Evolutionary conservation across 768 basidiomycete genomes (phyloP), one percentile per base, ranked within the genome.

Genomic region (Leccinellum albellum): DNA sequence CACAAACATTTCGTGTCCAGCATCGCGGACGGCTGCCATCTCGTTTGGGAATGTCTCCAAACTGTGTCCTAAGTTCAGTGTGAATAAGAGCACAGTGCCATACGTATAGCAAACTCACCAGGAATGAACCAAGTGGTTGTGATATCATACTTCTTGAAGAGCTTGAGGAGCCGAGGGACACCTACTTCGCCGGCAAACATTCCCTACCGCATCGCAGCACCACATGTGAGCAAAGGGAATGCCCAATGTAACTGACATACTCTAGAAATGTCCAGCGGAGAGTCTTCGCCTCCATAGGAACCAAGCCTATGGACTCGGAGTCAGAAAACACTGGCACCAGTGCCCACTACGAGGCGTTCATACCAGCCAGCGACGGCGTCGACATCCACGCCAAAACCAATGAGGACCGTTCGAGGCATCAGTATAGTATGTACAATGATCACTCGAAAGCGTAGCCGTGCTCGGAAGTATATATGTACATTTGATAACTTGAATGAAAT

Each of bases 151-250:
- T 88, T 89, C 31, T 78, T 74, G 72, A 90, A 89, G 21, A 89
- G 70, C 70, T 87, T 88, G 61, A 90, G 74, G 8, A 90, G 75
- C 14, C 88, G 81, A 6, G 82, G 83, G 0, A 79, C 75, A 3
- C 89, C 88, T 28, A 91, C 86, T 66, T 89, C 87, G 17, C 88
- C 89, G 0, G 89, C 86, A 62, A 81, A 90, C 75, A 88, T 81
- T 8, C 88, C 87, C 80, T 76, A 44, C 2, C 23, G n/a, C n/a
- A 46, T 24, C 52, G 33, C 17, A 20, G 17, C 14, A 23, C 21
- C 10, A 15, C 4, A 37, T 45, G 55, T 44, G 48, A 50, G 48
- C 20, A 15, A 33, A 17, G 6, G 51, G 3, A 6, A 6, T 20
- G 46, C 14, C 10, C 6, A 35, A 20, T 5, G 1, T 35, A 17